These are phyloP conservation scores for Leccinum boreale DNA, from an alignment of 768 basidiomycete species.

Conservation along the genomic window DNA sequence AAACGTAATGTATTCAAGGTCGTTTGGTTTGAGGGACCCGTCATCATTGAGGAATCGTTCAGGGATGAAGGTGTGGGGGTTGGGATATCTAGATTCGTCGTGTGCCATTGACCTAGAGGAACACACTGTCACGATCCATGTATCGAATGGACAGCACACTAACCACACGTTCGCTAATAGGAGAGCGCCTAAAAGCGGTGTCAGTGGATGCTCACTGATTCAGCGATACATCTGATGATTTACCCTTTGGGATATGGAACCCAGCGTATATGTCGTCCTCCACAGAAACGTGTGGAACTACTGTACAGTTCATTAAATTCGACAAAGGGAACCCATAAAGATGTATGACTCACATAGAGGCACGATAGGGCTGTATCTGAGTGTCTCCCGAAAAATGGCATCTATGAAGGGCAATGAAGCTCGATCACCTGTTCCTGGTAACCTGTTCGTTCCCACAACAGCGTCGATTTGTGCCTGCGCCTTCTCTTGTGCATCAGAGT, in stretches of 20 bases:
- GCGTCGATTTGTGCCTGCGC: not conserved
- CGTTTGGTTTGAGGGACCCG: not conserved
- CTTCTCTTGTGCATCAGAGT: not conserved
- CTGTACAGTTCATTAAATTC: not conserved
- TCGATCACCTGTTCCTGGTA: not conserved
- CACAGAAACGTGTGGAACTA: not conserved
- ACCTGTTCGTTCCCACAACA: not conserved
- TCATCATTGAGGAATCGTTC: not conserved
- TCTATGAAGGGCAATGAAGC: not conserved
- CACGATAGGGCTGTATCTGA: not conserved
- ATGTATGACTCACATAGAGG: not conserved
- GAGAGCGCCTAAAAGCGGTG: no score
- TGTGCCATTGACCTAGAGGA: not conserved
- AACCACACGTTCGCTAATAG: not conserved
- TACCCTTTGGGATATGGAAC: not conserved
- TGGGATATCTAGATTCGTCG: not conserved
- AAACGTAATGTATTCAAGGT: not conserved
- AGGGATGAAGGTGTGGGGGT: not conserved
- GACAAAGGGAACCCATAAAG: not conserved
- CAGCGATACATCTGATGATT: not conserved
- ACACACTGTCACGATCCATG: not conserved
- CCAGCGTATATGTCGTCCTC: not conserved
- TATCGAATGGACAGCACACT: not conserved
- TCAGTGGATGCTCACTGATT: no score
- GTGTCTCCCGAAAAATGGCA: not conserved